Percentiles rank a stretch among this genome's conserved stretches.
These are phyloP conservation scores for Trichoderma asperellum DNA, from an alignment of 2,329 filamentous ascomycete genomes.

Conservation along the genomic window DNA sequence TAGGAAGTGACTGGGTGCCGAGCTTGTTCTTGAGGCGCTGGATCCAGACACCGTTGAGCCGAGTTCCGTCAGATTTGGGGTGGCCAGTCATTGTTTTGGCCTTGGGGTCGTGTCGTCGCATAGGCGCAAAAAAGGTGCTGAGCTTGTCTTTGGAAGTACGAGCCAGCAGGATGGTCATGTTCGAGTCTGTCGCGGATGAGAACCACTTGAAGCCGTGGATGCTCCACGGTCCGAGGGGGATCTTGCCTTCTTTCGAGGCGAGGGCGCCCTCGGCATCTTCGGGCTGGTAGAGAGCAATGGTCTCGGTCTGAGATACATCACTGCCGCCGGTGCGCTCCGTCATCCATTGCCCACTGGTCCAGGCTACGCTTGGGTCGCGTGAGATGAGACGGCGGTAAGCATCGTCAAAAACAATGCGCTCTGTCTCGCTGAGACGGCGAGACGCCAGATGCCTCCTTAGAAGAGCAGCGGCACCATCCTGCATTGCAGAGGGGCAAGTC, in stretches of 20 bases:
- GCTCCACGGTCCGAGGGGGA: constrained; percentile 58
- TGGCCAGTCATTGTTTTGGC: constrained; percentile 39
- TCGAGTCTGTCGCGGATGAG: constrained; percentile 38
- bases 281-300: constrained; percentile 50
- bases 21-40: constrained; percentile 74
- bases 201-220: constrained; percentile 70
- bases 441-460: constrained; percentile 50
- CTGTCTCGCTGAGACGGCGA: constrained; percentile 35
- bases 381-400: constrained; percentile 59
- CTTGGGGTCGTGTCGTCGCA: constrained; percentile 50
- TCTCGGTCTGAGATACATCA: constrained; percentile 71
- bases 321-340: constrained; percentile 71
- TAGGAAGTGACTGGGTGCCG: constrained; percentile 70
- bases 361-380: constrained; percentile 54
- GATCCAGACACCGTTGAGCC: constrained; percentile 69
- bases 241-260: constrained; percentile 31
- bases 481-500: constrained; percentile 69
- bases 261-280: constrained; percentile 25
- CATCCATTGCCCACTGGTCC: constrained; percentile 81
- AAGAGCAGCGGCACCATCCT: constrained; percentile 62
- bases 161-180: constrained; percentile 65
- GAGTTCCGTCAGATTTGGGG: constrained; percentile 39
- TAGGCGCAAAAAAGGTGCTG: constrained; percentile 67
- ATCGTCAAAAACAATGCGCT: constrained; percentile 53
- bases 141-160: constrained; percentile 55